Evolutionary conservation across 345 rosid species (phyloP).

Genomic region (Heritiera fomes): DNA sequence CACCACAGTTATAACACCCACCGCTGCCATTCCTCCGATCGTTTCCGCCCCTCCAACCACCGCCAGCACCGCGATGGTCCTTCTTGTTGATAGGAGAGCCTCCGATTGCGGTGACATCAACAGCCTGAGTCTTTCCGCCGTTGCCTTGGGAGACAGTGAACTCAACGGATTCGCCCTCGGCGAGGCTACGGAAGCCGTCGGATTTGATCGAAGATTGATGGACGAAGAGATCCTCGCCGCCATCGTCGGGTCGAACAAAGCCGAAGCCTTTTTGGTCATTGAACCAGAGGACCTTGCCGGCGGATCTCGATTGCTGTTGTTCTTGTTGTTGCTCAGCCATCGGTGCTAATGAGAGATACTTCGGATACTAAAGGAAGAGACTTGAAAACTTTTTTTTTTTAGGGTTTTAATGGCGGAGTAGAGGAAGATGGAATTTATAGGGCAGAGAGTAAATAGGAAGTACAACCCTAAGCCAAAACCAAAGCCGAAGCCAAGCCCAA

Average conservation of each 20-base stretch:
- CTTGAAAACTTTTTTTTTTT: not conserved
- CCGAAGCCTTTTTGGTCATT: constrained; percentile 66
- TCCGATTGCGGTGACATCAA: constrained; percentile 53
- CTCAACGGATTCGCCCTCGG: constrained; percentile 56
- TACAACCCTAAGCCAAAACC: not conserved
- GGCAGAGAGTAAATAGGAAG: not conserved
- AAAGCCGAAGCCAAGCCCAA: not conserved
- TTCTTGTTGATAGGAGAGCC: constrained; percentile 41
- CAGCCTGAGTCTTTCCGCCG: constrained; percentile 47
- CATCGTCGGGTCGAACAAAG: constrained; percentile 71
- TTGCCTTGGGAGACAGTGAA: constrained; percentile 35
- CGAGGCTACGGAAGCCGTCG: constrained; percentile 59
- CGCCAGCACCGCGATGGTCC: constrained; percentile 29
- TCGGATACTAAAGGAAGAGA: not conserved
- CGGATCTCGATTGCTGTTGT: constrained; percentile 41
- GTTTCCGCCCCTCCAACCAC: constrained; percentile 23
- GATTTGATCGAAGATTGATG: constrained; percentile 71
- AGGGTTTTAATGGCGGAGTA: not conserved
- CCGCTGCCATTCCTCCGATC: constrained; percentile 16
- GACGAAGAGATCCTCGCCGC: constrained; percentile 70
- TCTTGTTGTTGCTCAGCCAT: constrained; percentile 26
- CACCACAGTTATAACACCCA: constrained; percentile 42
- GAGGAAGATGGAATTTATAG: not conserved
- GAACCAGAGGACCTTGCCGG: constrained; percentile 67
- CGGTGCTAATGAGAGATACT: constrained; percentile 27